Evolutionary conservation across 495 filamentous ascomycete species (phyloP), one percentile per base, ranked within the genome.

Genomic region (Penicillium diatomitis): DNA sequence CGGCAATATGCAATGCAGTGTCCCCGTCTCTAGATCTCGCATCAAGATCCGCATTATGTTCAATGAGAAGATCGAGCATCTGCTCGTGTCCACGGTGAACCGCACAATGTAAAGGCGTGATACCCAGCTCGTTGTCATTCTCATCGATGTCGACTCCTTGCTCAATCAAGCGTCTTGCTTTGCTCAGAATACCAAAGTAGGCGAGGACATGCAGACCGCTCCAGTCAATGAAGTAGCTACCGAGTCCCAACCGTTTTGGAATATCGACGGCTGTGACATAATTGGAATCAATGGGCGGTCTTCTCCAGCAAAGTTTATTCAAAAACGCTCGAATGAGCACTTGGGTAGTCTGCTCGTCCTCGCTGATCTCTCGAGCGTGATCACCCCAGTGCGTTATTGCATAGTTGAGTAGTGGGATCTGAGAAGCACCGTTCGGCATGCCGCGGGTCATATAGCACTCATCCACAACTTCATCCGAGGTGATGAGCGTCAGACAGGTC

Each of bases 51-150:
- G 55, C 62, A 5, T 48, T 48, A 36, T 61, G 43, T 4, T 61
- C 51, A 5, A 74, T 53, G 2, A 76, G 46, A 0, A 72, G 56
- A 34, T 63, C 62, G 5, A 67, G 57, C 56, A 73, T 71, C n/a
- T 66, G 56, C 0, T 67, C 66, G 32, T 73, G 47, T 3, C 73
- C 71, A 7, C 42, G 57, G 34, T 55, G 45, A 1, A 66, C 64
- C 0, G 71, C 72, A 47, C 67, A 70, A n/a, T 70, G 67, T 3
- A 70, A 38, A 10, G 65, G 54, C 0, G 60, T 64, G 0, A 65
- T 3, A 2, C 54, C 45, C 0, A 64, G 35, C 0, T 36, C 30
- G 10, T 70, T 68, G 4, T 70, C 60, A 0, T 41, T 37, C 0
- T 38, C 47, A 38, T 68, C 46, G 20, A 69, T 37, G 27, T 61